Percentiles rank a stretch among this genome's conserved stretches.
These are phyloP conservation scores for Didymosphaeria variabile DNA, from an alignment of 2,329 filamentous ascomycete species.

Conservation along the genomic window DNA sequence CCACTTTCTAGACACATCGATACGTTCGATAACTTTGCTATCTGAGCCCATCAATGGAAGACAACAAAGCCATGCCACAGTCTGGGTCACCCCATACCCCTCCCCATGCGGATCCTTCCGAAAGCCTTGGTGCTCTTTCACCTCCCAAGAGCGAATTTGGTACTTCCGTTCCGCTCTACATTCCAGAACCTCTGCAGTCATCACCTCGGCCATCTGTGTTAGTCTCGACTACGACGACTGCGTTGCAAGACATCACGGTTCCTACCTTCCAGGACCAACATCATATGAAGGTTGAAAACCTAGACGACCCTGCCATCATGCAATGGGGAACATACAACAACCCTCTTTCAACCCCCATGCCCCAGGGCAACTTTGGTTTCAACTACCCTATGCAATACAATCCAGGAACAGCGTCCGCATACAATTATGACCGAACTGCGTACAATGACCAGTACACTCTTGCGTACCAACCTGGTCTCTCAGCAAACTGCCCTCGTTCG, in stretches of 20 bases:
- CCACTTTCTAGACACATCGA: conserved; percentile 24
- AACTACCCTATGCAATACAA: conserved; percentile 22
- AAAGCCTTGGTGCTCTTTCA: conserved; percentile 25
- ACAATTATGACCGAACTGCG: conserved; percentile 31
- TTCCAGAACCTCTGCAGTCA: conserved; percentile 25
- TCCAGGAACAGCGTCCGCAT: conserved; percentile 17
- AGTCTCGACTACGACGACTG: conserved; percentile 26
- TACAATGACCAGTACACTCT: conserved; percentile 35
- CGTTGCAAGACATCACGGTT: conserved; percentile 22
- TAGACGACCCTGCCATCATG: conserved; percentile 27
- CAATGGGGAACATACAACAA: conserved; percentile 34
- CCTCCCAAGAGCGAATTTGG: conserved; percentile 29
- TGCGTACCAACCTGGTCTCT: conserved; percentile 26
- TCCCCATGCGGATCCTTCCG: conserved; percentile 30
- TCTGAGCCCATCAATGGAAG: conserved; percentile 30
- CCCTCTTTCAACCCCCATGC: conserved; percentile 21
- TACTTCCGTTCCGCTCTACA: conserved; percentile 28
- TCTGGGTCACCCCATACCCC: conserved; percentile 38
- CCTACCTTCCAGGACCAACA: conserved; percentile 12
- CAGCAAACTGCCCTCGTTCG: conserved; percentile 34
- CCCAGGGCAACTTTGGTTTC: conserved; percentile 25
- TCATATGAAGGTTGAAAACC: conserved; percentile 20
- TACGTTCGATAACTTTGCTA: conserved; percentile 25
- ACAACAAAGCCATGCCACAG: conserved; percentile 45
- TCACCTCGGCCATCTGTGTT: conserved; percentile 22